Conservation (phyloP, 495 filamentous ascomycete genomes). For the Schizothecium vesticola region DNA sequence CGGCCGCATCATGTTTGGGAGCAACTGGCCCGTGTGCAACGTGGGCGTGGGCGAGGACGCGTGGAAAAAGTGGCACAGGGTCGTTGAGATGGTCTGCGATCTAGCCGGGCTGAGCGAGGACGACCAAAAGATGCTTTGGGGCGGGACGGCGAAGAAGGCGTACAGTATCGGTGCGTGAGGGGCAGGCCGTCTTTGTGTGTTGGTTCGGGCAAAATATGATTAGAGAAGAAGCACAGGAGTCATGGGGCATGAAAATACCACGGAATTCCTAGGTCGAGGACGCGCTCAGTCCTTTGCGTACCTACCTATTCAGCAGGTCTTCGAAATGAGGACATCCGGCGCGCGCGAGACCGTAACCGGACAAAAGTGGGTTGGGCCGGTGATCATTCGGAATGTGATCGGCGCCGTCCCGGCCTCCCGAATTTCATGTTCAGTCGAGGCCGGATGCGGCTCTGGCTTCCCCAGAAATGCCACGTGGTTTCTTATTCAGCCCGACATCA, state of each 20-base stretch:
- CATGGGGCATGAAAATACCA: neutral
- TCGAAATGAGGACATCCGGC: neutral
- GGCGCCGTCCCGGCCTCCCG: neutral
- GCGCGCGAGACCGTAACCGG: neutral
- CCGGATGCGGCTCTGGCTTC: neutral
- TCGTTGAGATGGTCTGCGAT: constrained; percentile 57
- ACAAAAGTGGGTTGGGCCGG: neutral
- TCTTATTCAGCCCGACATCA: neutral
- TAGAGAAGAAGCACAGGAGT: neutral
- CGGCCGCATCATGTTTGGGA: constrained; percentile 76
- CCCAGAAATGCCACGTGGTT: neutral
- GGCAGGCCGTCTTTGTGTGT: neutral
- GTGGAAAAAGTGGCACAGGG: constrained; percentile 53
- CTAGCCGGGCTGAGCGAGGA: constrained; percentile 50
- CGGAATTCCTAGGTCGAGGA: neutral
- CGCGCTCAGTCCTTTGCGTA: too few species aligned
- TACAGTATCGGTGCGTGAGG: constrained; percentile 48
- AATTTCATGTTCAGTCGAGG: neutral
- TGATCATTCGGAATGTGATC: neutral
- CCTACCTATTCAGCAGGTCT: too few species aligned
- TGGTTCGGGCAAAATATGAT: neutral
- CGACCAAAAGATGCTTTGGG: constrained; percentile 62
- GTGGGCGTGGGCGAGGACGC: constrained; percentile 52
- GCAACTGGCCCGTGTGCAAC: constrained; percentile 87
- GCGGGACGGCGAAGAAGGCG: constrained; percentile 58